These are phyloP conservation scores for Cardamine occulta DNA, from an alignment of 345 rosid species.

Conservation along the genomic window DNA sequence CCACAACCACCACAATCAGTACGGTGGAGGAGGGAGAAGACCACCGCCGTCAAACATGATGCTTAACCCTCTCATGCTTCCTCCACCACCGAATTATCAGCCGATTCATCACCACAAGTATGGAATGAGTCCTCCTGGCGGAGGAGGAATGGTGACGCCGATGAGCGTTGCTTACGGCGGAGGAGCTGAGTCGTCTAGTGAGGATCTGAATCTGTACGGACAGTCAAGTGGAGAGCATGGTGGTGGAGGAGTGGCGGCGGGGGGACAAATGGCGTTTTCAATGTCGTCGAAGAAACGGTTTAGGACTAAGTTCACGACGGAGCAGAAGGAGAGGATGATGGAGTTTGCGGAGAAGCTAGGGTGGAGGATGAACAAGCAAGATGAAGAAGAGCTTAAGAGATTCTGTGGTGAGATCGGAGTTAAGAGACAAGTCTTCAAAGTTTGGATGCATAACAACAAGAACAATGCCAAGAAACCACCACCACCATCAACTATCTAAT, in stretches of 20 bases:
- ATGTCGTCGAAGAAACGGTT: constrained; percentile 64
- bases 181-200: constrained; percentile 80
- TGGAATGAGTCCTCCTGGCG: constrained; percentile 53
- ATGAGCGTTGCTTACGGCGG: constrained; percentile 71
- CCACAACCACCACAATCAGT: constrained; percentile 18
- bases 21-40: constrained; percentile 40
- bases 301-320: constrained; percentile 67
- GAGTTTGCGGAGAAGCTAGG: constrained; percentile 79
- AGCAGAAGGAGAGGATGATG: constrained; percentile 80
- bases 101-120: constrained; percentile 46
- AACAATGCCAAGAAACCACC: constrained; percentile 61
- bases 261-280: constrained; percentile 52
- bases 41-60: constrained; percentile 41
- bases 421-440: constrained; percentile 74
- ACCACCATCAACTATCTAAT: constrained; percentile 22
- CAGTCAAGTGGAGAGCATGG: constrained; percentile 51
- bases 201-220: constrained; percentile 61
- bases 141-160: constrained; percentile 62
- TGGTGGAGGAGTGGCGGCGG: constrained; percentile 37
- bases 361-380: constrained; percentile 76
- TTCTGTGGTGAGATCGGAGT: constrained; percentile 72
- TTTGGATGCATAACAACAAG: constrained; percentile 94
- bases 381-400: constrained; percentile 63
- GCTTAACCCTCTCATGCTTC: constrained; percentile 55
- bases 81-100: constrained; percentile 46